phyloP scores from a whole-genome alignment of 2,329 filamentous ascomycete species.

The Penicillium sp. region DNA sequence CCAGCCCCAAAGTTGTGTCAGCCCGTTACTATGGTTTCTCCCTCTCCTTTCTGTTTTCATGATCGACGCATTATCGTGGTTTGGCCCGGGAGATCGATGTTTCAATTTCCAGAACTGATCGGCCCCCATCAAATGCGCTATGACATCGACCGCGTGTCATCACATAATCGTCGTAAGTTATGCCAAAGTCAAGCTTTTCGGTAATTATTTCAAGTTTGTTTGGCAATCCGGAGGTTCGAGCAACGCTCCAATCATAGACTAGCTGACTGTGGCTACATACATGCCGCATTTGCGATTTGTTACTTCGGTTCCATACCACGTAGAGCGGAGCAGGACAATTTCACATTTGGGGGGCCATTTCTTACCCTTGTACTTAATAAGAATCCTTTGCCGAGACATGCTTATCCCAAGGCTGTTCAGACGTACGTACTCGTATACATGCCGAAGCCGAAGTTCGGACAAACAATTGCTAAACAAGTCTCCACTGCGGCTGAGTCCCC shows the following conservation, averaged over 20 bases:
- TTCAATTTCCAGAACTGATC: neutral
- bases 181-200: neutral
- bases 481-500: neutral
- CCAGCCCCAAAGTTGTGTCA: neutral
- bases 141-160: slow-evolving; percentile 8
- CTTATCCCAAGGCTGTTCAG: neutral
- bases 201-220: neutral
- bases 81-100: slow-evolving; percentile 13
- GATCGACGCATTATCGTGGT: slow-evolving; percentile 5
- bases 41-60: neutral
- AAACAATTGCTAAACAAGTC: neutral
- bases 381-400: neutral
- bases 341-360: neutral
- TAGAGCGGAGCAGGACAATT: neutral
- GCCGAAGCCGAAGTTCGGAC: neutral
- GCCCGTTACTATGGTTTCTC: neutral
- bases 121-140: neutral
- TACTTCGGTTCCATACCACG: neutral
- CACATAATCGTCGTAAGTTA: neutral
- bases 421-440: neutral
- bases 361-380: neutral
- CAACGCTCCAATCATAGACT: neutral
- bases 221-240: neutral
- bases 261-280: neutral
- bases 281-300: neutral